Evolutionary conservation across 192 early-diverging fungal genomes (phyloP), one percentile per base, ranked within the genome.

Genomic region (Piromyces finnis): DNA sequence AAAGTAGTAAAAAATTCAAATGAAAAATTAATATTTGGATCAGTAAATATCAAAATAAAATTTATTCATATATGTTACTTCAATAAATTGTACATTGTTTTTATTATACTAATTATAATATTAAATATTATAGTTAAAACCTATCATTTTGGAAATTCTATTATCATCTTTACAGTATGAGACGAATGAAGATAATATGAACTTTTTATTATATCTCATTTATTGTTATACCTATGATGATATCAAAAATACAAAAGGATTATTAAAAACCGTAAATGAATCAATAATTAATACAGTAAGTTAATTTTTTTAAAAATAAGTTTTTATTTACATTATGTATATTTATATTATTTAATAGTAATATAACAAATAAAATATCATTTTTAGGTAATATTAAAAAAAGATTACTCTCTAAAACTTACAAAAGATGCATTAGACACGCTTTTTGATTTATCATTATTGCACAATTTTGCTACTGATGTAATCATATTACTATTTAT

Each of bases 261-360:
- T 94, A 30, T 88, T 91, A 17, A 88, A 87, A 16, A 85, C 90
- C 0, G 89, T 94, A 29, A 90, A 94, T 28, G 88, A 90, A 36
- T 82, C 85, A 3, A 93, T 95, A 37, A 92, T 92, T 84, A 94
- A 94, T 79, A 95, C 91, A 91, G 91, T 94, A 88, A 5, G 29
- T 17, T 59, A 14, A 29, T 51, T 28, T 29, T 0, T 36, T 36
- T 77, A 29, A 22, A 22, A 78, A 13, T 82, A 82, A 27, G n/a
- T 35, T 32, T 36, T n/a, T n/a, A n/a, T n/a, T n/a, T n/a, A n/a
- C n/a, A n/a, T n/a, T n/a, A n/a, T n/a, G n/a, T n/a, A n/a, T n/a
- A n/a, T n/a, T n/a, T n/a, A n/a, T n/a, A n/a, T n/a, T n/a, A n/a
- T n/a, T n/a, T n/a, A n/a, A n/a, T n/a, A n/a, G n/a, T n/a, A n/a